Base-by-base conservation (phyloP, 148 eudicot species). In the Amaranthus palmeri region DNA sequence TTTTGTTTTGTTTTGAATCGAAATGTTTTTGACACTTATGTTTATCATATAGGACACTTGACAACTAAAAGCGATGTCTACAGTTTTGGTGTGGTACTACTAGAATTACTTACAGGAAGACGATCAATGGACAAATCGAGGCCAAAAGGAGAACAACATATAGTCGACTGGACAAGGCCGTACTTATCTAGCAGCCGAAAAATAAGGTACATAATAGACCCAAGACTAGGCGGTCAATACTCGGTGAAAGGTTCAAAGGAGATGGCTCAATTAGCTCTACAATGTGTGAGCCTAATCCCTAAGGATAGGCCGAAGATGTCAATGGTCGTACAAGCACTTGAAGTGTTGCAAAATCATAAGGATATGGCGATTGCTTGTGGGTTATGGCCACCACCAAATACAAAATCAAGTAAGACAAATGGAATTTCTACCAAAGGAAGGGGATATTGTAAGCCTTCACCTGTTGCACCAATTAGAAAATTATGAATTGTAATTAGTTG, bases 61-160 rank as follows among this genome's bases (percentile, higher is more conserved):
- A 93, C 98, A n/a, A 93, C 97, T 10, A 93, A 81, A 66, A 93
- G 98, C 70, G 98, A 93, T 60, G 88, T 93, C 52, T 93, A 93
- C 71, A 93, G 98, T 77, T 93, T 91, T 43, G 97, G 98, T 51
- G 98, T 93, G 14, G 98, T 93, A 42, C 64, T 93, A n/a, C 83
- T 91, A 42, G 98, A 91, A 75, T 81, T 95, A 41, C 80, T 95
- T 18, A 91, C 96, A 3, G 99, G 99, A 55, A 82, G 89, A 63
- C 82, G 99, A 63, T 91, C 90, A 54, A 76, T 92, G 87, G 99
- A 95, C 43, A 95, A 86, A 58, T 74, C 85, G 8, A 84, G 93
- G 82, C 78, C 92, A 10, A 89, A 91, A 74, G 81, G 61, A 5
- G 93, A 95, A 73, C 97, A 91, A 70, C 86, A 86, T 71, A 79